These are phyloP conservation scores for Phycomyces blakesleeanus DNA, from an alignment of 192 early-diverging fungal genomes.

Conservation along the genomic window DNA sequence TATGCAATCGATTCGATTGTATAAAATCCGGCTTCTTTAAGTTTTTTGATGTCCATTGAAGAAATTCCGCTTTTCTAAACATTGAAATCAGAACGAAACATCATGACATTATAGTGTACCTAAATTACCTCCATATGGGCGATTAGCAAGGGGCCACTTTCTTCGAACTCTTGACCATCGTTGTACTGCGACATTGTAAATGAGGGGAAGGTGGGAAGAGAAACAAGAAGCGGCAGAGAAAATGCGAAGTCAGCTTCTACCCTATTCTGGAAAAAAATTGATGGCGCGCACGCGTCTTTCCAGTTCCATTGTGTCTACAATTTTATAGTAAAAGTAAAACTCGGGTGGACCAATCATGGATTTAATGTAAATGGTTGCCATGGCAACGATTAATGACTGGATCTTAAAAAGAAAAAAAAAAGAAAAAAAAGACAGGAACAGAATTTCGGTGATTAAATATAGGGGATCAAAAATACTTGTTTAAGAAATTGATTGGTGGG, in stretches of 20 bases:
- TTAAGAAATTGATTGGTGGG: too few species aligned
- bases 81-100: neutral
- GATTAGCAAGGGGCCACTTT: neutral
- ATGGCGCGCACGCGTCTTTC: neutral
- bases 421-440: too few species aligned
- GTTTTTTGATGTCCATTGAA: slow-evolving; percentile 75
- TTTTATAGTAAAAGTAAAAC: neutral
- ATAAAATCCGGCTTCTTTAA: slow-evolving; percentile 80
- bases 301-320: neutral
- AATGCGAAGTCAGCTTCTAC: neutral
- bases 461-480: too few species aligned
- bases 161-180: neutral
- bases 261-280: slow-evolving; percentile 1
- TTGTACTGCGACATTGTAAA: neutral
- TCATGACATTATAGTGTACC: neutral
- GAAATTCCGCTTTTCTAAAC: slow-evolving; percentile 64
- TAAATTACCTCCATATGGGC: neutral
- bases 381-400: neutral
- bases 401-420: neutral
- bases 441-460: too few species aligned
- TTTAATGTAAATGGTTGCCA: neutral
- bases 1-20: slow-evolving; percentile 93
- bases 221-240: neutral
- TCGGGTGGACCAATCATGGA: neutral
- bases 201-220: too few species aligned